phyloP scores from a whole-genome alignment of 2,329 filamentous ascomycete genomes.

The Penicillium glabrum region DNA sequence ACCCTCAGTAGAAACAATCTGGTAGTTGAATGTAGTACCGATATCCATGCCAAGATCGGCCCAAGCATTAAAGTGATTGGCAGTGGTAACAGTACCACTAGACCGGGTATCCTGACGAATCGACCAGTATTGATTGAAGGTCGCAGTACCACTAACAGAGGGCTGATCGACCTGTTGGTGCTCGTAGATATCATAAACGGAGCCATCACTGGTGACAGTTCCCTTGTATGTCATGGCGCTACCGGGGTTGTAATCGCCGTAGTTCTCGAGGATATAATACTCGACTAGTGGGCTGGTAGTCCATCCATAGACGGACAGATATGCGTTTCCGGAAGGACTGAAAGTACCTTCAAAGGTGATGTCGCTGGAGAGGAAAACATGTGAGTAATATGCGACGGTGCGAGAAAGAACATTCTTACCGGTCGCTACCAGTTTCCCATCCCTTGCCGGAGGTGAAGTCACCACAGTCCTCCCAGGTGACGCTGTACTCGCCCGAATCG shows the following conservation, averaged over 20 bases:
- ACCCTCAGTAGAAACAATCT: constrained; percentile 46
- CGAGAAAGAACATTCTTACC: constrained; percentile 37
- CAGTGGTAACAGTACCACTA: constrained; percentile 36
- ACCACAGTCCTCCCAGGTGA: constrained; percentile 13
- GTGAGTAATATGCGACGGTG: neutral
- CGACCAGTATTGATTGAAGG: constrained; percentile 47
- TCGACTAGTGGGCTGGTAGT: constrained; percentile 38
- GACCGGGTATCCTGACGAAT: constrained; percentile 37
- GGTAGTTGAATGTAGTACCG: constrained; percentile 37
- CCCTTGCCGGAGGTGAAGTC: constrained; percentile 51
- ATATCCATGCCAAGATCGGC: constrained; percentile 30
- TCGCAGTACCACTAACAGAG: constrained; percentile 41
- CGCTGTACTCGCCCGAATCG: constrained; percentile 33
- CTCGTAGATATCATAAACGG: constrained; percentile 40
- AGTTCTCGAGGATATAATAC: constrained; percentile 40
- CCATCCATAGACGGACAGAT: constrained; percentile 43
- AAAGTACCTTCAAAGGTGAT: constrained; percentile 34
- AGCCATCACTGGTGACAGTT: constrained; percentile 38
- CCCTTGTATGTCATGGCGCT: constrained; percentile 30
- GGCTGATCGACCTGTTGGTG: constrained; percentile 38
- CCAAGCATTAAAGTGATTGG: constrained; percentile 41
- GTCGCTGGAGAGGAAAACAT: constrained; percentile 1
- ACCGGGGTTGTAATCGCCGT: constrained; percentile 34
- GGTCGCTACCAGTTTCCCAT: constrained; percentile 54
- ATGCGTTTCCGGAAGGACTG: constrained; percentile 32